Conservation (phyloP, 2,329 filamentous ascomycete species). For the Apiospora pterosperma region DNA sequence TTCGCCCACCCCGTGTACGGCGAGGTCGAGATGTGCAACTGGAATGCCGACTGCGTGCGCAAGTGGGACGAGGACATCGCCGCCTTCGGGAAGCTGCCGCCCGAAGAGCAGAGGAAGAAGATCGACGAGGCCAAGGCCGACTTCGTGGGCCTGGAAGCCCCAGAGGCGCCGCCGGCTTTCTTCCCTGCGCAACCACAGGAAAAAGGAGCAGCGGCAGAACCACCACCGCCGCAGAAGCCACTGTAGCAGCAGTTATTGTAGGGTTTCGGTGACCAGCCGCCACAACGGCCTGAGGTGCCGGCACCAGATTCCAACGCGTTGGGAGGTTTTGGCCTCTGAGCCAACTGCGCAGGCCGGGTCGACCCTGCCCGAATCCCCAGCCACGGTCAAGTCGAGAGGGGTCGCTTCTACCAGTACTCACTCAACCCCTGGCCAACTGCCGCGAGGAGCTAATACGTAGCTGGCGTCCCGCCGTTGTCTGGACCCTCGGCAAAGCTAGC, state of each 20-base stretch:
- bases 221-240: not conserved
- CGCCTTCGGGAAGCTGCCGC: constrained; percentile 53
- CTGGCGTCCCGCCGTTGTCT: too few species aligned
- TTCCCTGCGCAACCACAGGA: not conserved
- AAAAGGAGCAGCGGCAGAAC: too few species aligned
- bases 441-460: not conserved
- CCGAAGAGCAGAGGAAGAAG: constrained; percentile 55
- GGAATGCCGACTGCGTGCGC: constrained; percentile 60
- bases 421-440: not conserved
- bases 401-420: not conserved
- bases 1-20: constrained; percentile 67
- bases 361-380: not conserved
- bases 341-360: not conserved
- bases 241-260: not conserved
- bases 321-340: not conserved
- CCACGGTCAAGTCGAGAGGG: not conserved
- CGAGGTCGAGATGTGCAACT: constrained; percentile 69
- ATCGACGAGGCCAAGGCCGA: constrained; percentile 28
- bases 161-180: not conserved
- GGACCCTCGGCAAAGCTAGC: not conserved
- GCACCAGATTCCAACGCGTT: not conserved
- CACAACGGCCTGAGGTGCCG: not conserved
- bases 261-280: not conserved
- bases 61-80: constrained; percentile 64
- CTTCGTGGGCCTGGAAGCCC: not conserved